phyloP scores from a whole-genome alignment of 352 stramenopile genomes.

The Globisporangium emineosum region DNA sequence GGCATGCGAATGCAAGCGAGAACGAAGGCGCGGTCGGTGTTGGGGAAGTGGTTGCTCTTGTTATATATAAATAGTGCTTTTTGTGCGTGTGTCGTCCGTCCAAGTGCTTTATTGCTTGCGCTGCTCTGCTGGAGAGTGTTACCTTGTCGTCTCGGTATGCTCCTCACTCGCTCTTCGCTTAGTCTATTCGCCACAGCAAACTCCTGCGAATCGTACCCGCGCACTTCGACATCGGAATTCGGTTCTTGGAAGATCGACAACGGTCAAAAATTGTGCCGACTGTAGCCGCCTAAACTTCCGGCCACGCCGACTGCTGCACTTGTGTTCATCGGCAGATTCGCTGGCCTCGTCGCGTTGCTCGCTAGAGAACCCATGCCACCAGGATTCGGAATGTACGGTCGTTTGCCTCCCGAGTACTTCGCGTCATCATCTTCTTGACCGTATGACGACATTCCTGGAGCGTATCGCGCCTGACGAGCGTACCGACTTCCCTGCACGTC shows the following conservation, averaged over 20 bases:
- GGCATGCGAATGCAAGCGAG: background rate
- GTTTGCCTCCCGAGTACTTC: constrained; percentile 57
- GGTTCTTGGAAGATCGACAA: constrained; percentile 7
- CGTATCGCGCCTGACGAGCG: constrained; percentile 75
- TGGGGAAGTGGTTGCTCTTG: constrained; percentile 11
- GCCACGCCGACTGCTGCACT: constrained; percentile 50
- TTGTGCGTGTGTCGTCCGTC: constrained; percentile 15
- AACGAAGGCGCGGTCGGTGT: background rate
- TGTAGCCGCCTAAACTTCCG: constrained; percentile 57
- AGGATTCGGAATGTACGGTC: constrained; percentile 40
- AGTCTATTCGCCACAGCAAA: constrained; percentile 8
- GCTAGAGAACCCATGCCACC: constrained; percentile 18
- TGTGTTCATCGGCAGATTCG: constrained; percentile 27
- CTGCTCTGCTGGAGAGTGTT: background rate
- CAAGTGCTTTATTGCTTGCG: constrained; percentile 3
- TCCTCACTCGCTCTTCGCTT: background rate
- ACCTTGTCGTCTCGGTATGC: background rate
- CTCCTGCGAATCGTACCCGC: background rate
- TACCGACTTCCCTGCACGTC: constrained; percentile 70
- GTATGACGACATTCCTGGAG: constrained; percentile 53
- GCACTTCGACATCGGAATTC: background rate
- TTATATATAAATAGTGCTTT: constrained; percentile 56
- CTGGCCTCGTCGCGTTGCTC: constrained; percentile 16
- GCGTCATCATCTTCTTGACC: constrained; percentile 45
- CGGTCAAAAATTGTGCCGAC: constrained; percentile 73